Evolutionary conservation across 1,284 basidiomycete species (phyloP).

Genomic region (Fomitopsis schrenkii): DNA sequence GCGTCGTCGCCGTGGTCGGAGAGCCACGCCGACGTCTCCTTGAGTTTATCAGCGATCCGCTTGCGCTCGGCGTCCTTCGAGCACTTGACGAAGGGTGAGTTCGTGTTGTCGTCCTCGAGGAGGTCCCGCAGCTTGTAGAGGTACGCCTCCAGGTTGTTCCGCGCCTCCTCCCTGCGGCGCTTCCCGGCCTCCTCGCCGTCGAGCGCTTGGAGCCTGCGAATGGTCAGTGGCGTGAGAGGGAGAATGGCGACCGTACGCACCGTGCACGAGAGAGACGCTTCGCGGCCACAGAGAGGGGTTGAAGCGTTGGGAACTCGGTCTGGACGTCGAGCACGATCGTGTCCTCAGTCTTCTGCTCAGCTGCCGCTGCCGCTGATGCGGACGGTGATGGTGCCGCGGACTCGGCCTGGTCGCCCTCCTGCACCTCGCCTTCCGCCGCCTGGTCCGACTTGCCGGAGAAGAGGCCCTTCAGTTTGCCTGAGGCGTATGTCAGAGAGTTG

Average conservation of each 20-base stretch:
- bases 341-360: conserved; percentile 36
- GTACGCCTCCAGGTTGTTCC: conserved; percentile 90
- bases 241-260: conserved; percentile 36
- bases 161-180: conserved; percentile 81
- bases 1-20: conserved; percentile 85
- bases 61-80: conserved; percentile 72
- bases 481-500: conserved; percentile 8
- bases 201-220: conserved; percentile 68
- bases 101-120: conserved; percentile 59
- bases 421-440: conserved; percentile 12
- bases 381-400: conserved; percentile 18
- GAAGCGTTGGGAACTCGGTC: conserved; percentile 56
- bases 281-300: conserved; percentile 69
- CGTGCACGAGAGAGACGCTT: conserved; percentile 68
- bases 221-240: background rate
- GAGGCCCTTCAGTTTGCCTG: conserved; percentile 81
- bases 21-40: conserved; percentile 80
- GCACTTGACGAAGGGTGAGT: conserved; percentile 77
- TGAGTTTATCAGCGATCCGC: conserved; percentile 59
- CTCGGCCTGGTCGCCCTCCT: conserved; percentile 17
- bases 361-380: conserved; percentile 17
- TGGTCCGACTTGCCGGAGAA: conserved; percentile 58
- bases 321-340: conserved; percentile 65
- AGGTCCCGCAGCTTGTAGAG: conserved; percentile 88
- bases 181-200: conserved; percentile 78